A percentile compares a stretch with the other conserved stretches of the same genome.
Conservation (phyloP, 2,329 filamentous ascomycete genomes). For the Chaetoscypha palmicola region DNA sequence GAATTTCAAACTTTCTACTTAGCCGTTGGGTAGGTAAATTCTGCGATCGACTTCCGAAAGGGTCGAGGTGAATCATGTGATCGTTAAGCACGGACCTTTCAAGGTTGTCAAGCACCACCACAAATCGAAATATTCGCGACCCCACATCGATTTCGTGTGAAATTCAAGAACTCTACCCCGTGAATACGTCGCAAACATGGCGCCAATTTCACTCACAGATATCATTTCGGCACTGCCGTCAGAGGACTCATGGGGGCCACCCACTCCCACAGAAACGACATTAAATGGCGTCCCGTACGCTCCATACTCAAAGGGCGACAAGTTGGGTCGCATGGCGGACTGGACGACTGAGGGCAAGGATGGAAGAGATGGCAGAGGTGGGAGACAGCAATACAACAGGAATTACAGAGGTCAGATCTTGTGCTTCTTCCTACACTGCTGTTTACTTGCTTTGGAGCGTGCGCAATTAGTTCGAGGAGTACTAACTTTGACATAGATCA, state of each 20-base stretch:
- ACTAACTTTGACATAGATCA: conserved; percentile 55
- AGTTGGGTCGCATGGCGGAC: conserved; percentile 97
- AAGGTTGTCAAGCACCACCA: conserved; percentile 17
- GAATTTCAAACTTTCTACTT: no score
- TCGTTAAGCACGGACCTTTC: background rate
- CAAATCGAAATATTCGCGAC: conserved; percentile 19
- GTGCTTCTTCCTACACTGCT: conserved; percentile 13
- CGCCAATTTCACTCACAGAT: conserved; percentile 50
- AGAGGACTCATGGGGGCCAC: conserved; percentile 81
- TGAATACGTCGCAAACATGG: conserved; percentile 35
- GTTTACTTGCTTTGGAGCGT: conserved; percentile 10
- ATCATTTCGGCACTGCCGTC: conserved; percentile 66
- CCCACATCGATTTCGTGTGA: conserved; percentile 3
- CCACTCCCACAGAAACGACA: conserved; percentile 75
- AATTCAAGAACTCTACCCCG: conserved; percentile 5
- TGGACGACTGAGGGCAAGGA: conserved; percentile 93
- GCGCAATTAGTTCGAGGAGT: conserved; percentile 1
- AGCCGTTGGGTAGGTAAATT: no score
- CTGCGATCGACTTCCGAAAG: no score
- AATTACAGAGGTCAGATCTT: conserved; percentile 73
- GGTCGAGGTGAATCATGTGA: background rate
- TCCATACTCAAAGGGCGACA: conserved; percentile 97
- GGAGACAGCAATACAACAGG: conserved; percentile 82
- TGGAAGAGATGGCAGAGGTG: conserved; percentile 60
- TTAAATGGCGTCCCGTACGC: conserved; percentile 94